Base-by-base conservation (phyloP, 164 flowering plant genomes). In the Nelumbo lutea region DNA sequence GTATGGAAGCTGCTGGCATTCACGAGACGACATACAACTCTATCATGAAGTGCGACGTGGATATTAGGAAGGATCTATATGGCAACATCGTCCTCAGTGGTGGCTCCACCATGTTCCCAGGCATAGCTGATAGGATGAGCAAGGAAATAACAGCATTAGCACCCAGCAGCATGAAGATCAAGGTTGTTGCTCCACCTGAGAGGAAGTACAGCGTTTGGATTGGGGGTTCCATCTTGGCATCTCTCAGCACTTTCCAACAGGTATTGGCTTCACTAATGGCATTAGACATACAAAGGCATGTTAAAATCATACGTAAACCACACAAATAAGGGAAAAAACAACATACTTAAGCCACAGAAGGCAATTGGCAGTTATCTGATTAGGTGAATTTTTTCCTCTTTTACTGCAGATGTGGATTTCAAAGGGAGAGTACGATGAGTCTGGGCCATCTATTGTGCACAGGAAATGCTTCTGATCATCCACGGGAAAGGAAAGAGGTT, bases 181-280 rank as follows among this genome's bases (percentile, higher is more conserved):
- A 89, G 83, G 91, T 87, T 62, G 91, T 87, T 11, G 94, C 94
- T 53, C 94, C 94, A 41, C 94, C 91, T 10, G 91, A 87, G 79
- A 83, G 90, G 85, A 87, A 89, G 81, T 89, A 89, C 82, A 87
- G 91, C 82, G 91, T 88, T 59, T 88, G 94, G 90, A 88, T 88
- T 51, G 94, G 94, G 66, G 94, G 94, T 43, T 89, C 94, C 72
- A 89, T 89, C 70, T 76, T 89, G 80, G 94, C 94, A 64, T 89
- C 94, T 64, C 91, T 89, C 73, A 88, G 94, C 77, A 89, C 94
- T 43, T 89, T 89, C 86, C 94, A 89, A 73, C 94, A 87, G 91
- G 91, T 89, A 79, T 38, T 41, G 11, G 8, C 10, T 43, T n/a
- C 3, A 9, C 41, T 50, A 39, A 65, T 50, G 14, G 39, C 43